phyloP scores from a whole-genome alignment of 2,329 filamentous ascomycete species.

The Aspergillus carbonarius region DNA sequence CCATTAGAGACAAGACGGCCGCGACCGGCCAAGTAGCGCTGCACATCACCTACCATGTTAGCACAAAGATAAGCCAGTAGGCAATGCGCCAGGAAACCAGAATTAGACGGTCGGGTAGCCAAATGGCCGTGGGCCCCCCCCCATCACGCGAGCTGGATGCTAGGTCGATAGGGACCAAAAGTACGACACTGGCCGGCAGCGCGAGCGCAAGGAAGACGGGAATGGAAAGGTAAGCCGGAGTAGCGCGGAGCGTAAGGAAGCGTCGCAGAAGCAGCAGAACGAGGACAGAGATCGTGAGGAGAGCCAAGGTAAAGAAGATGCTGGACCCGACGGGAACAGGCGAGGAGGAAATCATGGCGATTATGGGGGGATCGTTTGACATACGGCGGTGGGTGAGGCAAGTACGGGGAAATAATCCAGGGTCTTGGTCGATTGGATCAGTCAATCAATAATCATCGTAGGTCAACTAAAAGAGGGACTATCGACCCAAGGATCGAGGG shows the following conservation, averaged over 20 bases:
- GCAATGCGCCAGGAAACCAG: conserved; percentile 90
- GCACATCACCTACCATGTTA: conserved; percentile 72
- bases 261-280: conserved; percentile 83
- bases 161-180: conserved; percentile 93
- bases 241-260: conserved; percentile 86
- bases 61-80: conserved; percentile 93
- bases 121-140: conserved; percentile 75
- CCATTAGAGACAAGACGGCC: background rate
- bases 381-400: conserved; percentile 7
- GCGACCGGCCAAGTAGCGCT: background rate
- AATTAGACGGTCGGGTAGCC: conserved; percentile 75
- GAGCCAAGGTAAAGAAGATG: conserved; percentile 71
- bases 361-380: conserved; percentile 13
- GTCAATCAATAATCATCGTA: conserved; percentile 13
- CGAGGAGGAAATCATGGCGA: conserved; percentile 34
- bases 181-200: conserved; percentile 83
- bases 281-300: conserved; percentile 70
- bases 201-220: conserved; percentile 96
- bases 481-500: conserved; percentile 13
- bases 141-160: conserved; percentile 77
- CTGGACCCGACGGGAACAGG: conserved; percentile 68
- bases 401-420: conserved; percentile 9
- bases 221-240: conserved; percentile 83
- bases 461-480: conserved; percentile 14
- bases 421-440: conserved; percentile 12